Percentiles rank a stretch among this genome's conserved stretches.
Conservation (phyloP, 495 filamentous ascomycete species). For the Collariella sp. region DNA sequence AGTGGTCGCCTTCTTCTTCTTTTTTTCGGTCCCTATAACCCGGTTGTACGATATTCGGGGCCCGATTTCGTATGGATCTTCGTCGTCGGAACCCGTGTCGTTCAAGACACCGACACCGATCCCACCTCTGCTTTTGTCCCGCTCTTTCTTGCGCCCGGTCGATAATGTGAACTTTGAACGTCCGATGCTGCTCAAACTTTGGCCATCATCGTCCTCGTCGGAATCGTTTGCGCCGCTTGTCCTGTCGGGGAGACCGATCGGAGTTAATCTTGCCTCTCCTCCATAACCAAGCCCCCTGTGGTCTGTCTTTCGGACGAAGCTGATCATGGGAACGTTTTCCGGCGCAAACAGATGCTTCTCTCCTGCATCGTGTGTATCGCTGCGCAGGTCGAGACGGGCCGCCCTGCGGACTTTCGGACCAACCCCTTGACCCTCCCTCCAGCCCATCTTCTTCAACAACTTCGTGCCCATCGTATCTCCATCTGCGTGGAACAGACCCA, state of each 20-base stretch:
- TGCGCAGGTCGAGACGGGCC: constrained; percentile 56
- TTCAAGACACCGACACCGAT: constrained; percentile 89
- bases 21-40: constrained; percentile 76
- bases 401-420: constrained; percentile 77
- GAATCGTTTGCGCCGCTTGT: constrained; percentile 17
- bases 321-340: constrained; percentile 67
- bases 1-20: constrained; percentile 58
- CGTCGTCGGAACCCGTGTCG: constrained; percentile 94
- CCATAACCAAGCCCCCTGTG: constrained; percentile 74
- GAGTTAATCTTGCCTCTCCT: constrained; percentile 51
- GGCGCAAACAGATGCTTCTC: constrained; percentile 80
- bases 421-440: constrained; percentile 88
- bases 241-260: constrained; percentile 12
- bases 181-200: constrained; percentile 35
- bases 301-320: constrained; percentile 67
- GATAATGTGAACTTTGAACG: constrained; percentile 21
- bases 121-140: constrained; percentile 50
- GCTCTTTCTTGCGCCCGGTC: constrained; percentile 31
- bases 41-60: constrained; percentile 87
- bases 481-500: constrained; percentile 64
- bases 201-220: constrained; percentile 43
- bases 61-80: constrained; percentile 88
- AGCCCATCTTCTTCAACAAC: constrained; percentile 87
- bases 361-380: constrained; percentile 31
- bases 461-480: constrained; percentile 89